Percentiles rank a stretch among this genome's conserved stretches.
Evolutionary conservation across 805 yeast species (phyloP).

Genomic region (Wickerhamiella galacta): DNA sequence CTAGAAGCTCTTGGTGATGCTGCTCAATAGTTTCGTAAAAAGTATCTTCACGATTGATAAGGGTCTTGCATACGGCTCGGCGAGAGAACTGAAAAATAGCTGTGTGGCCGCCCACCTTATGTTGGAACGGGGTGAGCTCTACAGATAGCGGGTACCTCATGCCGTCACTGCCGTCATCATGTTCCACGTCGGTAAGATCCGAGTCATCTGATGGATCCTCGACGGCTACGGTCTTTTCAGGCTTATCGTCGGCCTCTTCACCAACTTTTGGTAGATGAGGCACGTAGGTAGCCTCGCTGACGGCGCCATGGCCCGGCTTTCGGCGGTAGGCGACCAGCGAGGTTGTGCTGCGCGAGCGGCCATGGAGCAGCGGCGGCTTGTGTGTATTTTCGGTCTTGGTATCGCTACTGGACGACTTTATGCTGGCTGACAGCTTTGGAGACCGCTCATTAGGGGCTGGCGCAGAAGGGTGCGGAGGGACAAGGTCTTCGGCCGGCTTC

Average conservation of each 20-base stretch:
- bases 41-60: constrained; percentile 73
- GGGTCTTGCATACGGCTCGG: constrained; percentile 84
- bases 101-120: constrained; percentile 96
- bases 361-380: too few species aligned
- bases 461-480: too few species aligned
- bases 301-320: constrained; percentile 7
- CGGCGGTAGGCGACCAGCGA: too few species aligned
- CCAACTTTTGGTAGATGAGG: constrained; percentile 13
- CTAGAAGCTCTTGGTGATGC: constrained; percentile 55
- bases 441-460: too few species aligned
- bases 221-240: neutral
- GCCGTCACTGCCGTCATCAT: constrained; percentile 4
- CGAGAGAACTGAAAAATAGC: constrained; percentile 86
- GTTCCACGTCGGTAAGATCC: constrained; percentile 11
- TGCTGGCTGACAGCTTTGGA: too few species aligned
- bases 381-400: too few species aligned
- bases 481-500: constrained; percentile 9
- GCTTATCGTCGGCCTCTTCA: constrained; percentile 1
- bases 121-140: constrained; percentile 77
- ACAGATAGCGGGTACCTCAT: constrained; percentile 40
- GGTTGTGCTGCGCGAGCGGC: too few species aligned
- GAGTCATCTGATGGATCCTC: constrained; percentile 7
- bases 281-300: constrained; percentile 17
- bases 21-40: constrained; percentile 85
- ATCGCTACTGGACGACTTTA: too few species aligned